Percentiles rank a stretch among this genome's conserved stretches.
These are phyloP conservation scores for Lactarius evosmus DNA, from an alignment of 768 basidiomycete genomes.

Conservation along the genomic window DNA sequence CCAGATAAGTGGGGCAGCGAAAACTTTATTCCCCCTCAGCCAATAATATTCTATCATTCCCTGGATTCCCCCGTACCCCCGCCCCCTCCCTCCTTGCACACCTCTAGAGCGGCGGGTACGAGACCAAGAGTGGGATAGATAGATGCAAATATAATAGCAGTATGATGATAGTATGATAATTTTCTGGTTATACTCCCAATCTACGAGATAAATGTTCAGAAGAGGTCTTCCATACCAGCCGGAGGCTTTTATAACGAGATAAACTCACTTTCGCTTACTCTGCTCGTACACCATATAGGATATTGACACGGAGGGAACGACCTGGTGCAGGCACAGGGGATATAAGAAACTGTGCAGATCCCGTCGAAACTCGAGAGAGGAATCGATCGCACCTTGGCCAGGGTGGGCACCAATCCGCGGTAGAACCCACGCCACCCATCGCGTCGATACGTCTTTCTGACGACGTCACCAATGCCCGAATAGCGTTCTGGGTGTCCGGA, in stretches of 20 bases:
- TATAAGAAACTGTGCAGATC: background rate
- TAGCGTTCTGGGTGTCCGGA: slow-evolving; percentile 92
- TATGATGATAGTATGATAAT: background rate
- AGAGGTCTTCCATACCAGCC: background rate
- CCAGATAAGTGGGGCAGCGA: background rate
- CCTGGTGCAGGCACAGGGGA: slow-evolving; percentile 42
- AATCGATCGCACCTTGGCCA: slow-evolving; percentile 69
- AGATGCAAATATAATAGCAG: slow-evolving; percentile 9
- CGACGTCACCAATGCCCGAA: slow-evolving; percentile 83
- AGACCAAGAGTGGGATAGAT: too few species aligned
- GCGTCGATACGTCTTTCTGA: slow-evolving; percentile 67
- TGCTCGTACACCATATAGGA: slow-evolving; percentile 94
- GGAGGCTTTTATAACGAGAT: background rate
- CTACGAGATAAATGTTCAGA: slow-evolving; percentile 4
- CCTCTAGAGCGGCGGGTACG: too few species aligned
- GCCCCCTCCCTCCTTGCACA: too few species aligned
- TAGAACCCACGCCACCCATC: slow-evolving; percentile 97
- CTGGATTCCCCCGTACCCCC: too few species aligned
- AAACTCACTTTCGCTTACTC: slow-evolving; percentile 67
- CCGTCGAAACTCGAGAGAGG: background rate
- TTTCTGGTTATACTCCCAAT: slow-evolving; percentile 21
- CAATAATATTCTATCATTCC: too few species aligned
- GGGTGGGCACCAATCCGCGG: slow-evolving; percentile 84
- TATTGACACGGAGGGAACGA: slow-evolving; percentile 95
- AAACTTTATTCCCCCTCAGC: too few species aligned